Conservation (phyloP, 2,329 filamentous ascomycete genomes). For the Claviceps lovelessii region DNA sequence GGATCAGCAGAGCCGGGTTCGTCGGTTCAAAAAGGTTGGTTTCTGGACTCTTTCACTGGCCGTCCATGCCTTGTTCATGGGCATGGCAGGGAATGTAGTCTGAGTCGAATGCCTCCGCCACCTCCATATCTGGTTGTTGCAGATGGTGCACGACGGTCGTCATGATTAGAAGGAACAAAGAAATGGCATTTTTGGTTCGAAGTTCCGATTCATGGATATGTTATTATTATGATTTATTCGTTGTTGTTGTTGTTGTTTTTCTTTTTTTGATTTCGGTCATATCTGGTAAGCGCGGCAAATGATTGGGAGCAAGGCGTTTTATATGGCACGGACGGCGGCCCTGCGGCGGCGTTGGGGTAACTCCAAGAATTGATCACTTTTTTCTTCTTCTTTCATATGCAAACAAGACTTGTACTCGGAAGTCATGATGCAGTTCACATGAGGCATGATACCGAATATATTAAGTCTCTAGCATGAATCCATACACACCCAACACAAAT, state of each 20-base stretch:
- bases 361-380: neutral
- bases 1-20: slow-evolving; percentile 71
- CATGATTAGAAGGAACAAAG: neutral
- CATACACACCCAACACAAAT: no score
- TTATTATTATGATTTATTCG: neutral
- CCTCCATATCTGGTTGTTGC: no score
- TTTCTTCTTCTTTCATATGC: neutral
- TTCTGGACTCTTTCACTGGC: slow-evolving; percentile 91
- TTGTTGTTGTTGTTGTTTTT: neutral
- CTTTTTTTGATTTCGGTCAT: neutral
- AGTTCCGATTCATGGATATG: neutral
- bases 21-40: slow-evolving; percentile 87
- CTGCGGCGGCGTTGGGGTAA: neutral
- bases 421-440: neutral
- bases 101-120: slow-evolving; percentile 13
- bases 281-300: neutral
- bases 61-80: slow-evolving; percentile 86
- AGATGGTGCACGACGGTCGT: neutral
- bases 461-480: neutral
- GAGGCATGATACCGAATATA: neutral
- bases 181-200: neutral
- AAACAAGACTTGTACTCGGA: no score
- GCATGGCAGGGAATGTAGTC: slow-evolving; percentile 71
- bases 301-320: slow-evolving; percentile 1
- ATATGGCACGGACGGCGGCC: neutral